These are phyloP conservation scores for Debaryomycetaceae sp. DNA, from an alignment of 1,139 yeast species.

Conservation along the genomic window DNA sequence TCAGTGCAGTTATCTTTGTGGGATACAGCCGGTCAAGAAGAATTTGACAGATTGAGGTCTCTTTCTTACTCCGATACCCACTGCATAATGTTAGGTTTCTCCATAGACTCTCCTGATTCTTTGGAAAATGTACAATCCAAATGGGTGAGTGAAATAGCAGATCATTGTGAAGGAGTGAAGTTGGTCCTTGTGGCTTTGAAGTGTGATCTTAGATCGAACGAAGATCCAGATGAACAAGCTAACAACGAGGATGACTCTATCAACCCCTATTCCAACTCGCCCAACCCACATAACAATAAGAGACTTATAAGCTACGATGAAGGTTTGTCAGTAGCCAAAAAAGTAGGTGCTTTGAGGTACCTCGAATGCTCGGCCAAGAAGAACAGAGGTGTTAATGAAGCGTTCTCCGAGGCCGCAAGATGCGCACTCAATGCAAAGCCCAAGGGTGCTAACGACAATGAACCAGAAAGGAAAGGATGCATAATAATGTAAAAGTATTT, in stretches of 20 bases:
- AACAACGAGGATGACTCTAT: conserved; percentile 34
- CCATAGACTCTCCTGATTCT: conserved; percentile 92
- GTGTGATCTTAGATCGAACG: conserved; percentile 76
- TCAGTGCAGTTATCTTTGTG: conserved; percentile 89
- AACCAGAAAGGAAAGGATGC: conserved; percentile 42
- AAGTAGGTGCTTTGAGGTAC: conserved; percentile 80
- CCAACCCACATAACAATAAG: conserved; percentile 39
- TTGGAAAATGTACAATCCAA: conserved; percentile 88
- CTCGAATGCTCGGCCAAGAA: conserved; percentile 93
- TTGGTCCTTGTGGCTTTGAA: conserved; percentile 90
- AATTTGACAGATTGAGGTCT: conserved; percentile 88
- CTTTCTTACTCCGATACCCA: conserved; percentile 92
- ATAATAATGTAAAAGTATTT: conserved; percentile 28
- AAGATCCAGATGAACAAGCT: conserved; percentile 27
- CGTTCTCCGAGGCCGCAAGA: conserved; percentile 95
- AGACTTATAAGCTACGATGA: conserved; percentile 50
- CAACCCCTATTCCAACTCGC: conserved; percentile 27
- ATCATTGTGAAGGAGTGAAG: conserved; percentile 95
- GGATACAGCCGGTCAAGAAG: conserved; percentile 99
- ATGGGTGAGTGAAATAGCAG: conserved; percentile 97
- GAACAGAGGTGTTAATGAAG: conserved; percentile 94
- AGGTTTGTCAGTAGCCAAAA: conserved; percentile 64
- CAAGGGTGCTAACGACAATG: conserved; percentile 62
- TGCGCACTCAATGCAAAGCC: conserved; percentile 91
- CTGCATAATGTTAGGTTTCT: conserved; percentile 93